Base-by-base conservation (phyloP, 23 red algal genomes). In the Chondrus crispus region DNA sequence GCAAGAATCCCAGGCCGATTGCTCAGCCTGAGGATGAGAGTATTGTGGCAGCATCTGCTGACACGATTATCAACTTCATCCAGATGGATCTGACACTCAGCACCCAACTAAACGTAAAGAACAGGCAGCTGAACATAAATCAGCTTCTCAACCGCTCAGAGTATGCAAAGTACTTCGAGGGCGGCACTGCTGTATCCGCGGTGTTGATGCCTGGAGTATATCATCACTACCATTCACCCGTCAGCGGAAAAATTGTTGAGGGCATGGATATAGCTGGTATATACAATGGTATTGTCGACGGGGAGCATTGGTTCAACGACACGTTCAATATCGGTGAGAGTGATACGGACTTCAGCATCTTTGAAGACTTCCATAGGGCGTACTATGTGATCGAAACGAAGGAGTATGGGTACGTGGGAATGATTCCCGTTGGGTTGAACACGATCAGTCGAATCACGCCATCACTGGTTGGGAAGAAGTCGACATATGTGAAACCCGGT, bases 51-150 rank as follows among this genome's bases (percentile, higher is more conserved):
- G 78, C 78, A 22, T 53, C 78, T 9, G 78, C 78, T 10, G 78
- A 82, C 43, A 82, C 78, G 28, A 82, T 82, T 30, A 82, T 82
- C 28, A 82, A 82, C 43, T 57, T 82, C 48, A 82, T 82, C 22
- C 43, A 55, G 11, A 8, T 47, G 29, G 78, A 82, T 57, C 78
- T 82, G 8, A 53, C 51, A 7, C 46, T 82, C 40, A 11, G 57
- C 30, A 51, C 40, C 40, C 52, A 54, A 28, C 24, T 82, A n/a
- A 82, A 82, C 51, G 46, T 82, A 11, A 82, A 82, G 22, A 47
- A 47, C 10, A 41, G 78, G 19, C 78, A 82, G 46, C 52, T 82
- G 20, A 82, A 47, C 26, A 60, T 82, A 47, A 20, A 82, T 19
- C 22, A 82, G 10, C 51, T 82, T 22, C 48, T 82, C 20, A 46